Evolutionary conservation across 2,329 filamentous ascomycete species (phyloP).

Genomic region (Claviceps sp.): DNA sequence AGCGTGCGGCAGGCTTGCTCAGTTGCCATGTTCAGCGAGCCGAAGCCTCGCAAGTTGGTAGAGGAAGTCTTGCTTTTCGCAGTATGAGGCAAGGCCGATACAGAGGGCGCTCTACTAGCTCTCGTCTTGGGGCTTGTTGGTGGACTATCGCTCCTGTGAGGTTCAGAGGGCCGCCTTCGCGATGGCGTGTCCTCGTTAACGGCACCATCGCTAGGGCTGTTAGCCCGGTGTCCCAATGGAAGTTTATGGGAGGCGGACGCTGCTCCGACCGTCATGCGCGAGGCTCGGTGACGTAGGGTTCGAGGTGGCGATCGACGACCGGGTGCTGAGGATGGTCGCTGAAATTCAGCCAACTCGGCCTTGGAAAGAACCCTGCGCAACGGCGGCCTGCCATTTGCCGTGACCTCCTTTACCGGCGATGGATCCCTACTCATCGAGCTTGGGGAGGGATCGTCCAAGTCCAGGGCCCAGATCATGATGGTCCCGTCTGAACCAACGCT

Average conservation of each 20-base stretch:
- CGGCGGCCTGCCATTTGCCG: constrained; percentile 52
- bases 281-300: constrained; percentile 39
- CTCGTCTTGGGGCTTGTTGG: constrained; percentile 36
- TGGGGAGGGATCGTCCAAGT: constrained; percentile 31
- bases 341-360: constrained; percentile 73
- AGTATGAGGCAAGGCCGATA: constrained; percentile 33
- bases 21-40: constrained; percentile 47
- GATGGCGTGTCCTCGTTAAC: constrained; percentile 34
- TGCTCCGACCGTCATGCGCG: constrained; percentile 32
- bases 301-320: constrained; percentile 44
- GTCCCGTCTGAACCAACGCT: constrained; percentile 71
- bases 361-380: constrained; percentile 77
- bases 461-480: constrained; percentile 64
- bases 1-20: constrained; percentile 51
- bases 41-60: constrained; percentile 35
- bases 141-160: constrained; percentile 32
- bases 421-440: constrained; percentile 35
- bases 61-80: constrained; percentile 36
- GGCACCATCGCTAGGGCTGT: constrained; percentile 25
- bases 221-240: constrained; percentile 24
- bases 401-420: constrained; percentile 41
- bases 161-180: constrained; percentile 32
- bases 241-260: constrained; percentile 22
- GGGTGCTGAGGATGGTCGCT: constrained; percentile 32
- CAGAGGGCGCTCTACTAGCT: constrained; percentile 37